Base-by-base conservation (phyloP, 2,329 filamentous ascomycete genomes). In the Beauveria bassiana region DNA sequence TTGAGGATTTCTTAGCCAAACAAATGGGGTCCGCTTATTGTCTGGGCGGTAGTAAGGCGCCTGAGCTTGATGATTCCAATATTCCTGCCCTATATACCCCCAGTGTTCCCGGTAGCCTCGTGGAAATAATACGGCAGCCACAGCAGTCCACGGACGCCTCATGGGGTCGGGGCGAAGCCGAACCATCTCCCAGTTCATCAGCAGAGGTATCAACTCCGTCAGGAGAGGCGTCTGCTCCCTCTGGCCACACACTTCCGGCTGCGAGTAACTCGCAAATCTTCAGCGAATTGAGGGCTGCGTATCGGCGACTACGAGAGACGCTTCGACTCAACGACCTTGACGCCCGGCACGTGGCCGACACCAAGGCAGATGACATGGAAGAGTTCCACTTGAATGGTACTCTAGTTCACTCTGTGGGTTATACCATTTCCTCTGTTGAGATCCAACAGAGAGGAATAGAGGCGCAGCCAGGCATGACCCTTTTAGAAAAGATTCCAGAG, bases 361-460 rank as follows among this genome's bases (percentile, higher is more conserved):
- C 59, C 22, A 68, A 65, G 67, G 66, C 63, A 45, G 70, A 70
- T 52, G 70, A 68, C 45, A 68, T 69, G 18, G 76, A 79, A 55
- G 78, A 84, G 61, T 71, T 87, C 5, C 76, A 74, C 61, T 75
- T 73, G 24, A 83, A 81, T 62, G 86, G 89, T 67, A 81, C 82
- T 1, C 73, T 92, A 12, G 82, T 86, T 16, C 80, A 81, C 62
- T 79, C 86, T 1, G 85, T 97, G 16, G 93, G 91, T 2, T 91
- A 87, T 71, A 93, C 93, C 0, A 92, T 99, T 62, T 88, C 92
- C 9, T 87, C 92, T 0, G 86, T 90, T 4, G 95, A 99, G 75
- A 96, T 98, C 66, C 88, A 93, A 65, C 92, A 97, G 72, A 88
- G 95, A 67, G 95, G 95, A 7, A 80, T 91, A 3, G 89, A 91